These are phyloP conservation scores for Aureobasidium sp. DNA, from an alignment of 2,329 filamentous ascomycete genomes.

Conservation along the genomic window DNA sequence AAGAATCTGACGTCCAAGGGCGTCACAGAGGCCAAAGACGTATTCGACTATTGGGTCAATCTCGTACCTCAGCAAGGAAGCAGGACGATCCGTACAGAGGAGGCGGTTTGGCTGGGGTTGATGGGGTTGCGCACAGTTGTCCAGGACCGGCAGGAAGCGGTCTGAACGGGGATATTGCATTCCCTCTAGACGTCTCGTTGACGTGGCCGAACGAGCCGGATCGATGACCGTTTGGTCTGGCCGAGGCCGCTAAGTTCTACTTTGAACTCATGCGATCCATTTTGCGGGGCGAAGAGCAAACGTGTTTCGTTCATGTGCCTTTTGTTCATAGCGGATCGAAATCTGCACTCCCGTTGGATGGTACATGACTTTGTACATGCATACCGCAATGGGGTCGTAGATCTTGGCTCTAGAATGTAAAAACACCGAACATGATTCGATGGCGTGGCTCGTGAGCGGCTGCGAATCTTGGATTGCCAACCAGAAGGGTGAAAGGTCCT, in stretches of 20 bases:
- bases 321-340: not conserved
- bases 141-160: slow-evolving; percentile 17
- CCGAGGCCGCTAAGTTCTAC: not conserved
- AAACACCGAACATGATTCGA: not conserved
- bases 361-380: not conserved
- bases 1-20: slow-evolving; percentile 51
- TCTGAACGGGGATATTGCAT: not conserved
- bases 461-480: not conserved
- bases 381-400: not conserved
- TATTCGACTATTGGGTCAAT: slow-evolving; percentile 82
- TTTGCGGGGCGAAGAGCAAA: not conserved
- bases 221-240: not conserved
- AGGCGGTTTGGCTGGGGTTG: slow-evolving; percentile 70
- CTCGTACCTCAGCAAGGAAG: slow-evolving; percentile 72
- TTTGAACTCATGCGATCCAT: not conserved
- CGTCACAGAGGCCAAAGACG: slow-evolving; percentile 53
- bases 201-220: not conserved
- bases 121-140: slow-evolving; percentile 50
- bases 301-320: not conserved
- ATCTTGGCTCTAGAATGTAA: not conserved
- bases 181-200: not conserved
- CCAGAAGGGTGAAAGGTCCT: not conserved
- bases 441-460: not conserved
- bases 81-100: slow-evolving; percentile 73
- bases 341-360: not conserved